Base-by-base conservation (phyloP, 805 yeast genomes). In the Starmerella apicola region DNA sequence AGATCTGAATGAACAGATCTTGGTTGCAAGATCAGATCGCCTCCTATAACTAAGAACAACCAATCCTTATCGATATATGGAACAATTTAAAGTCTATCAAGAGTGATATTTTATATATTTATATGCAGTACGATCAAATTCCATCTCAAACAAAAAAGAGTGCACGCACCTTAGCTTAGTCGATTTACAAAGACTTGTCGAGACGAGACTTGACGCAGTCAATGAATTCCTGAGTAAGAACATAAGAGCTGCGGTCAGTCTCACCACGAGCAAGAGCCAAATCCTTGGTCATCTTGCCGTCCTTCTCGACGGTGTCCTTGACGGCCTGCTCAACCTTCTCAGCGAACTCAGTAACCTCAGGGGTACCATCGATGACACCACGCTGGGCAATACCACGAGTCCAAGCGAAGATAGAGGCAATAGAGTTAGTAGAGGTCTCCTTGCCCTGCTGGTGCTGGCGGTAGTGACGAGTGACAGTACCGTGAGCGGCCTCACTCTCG, bases 401-500 rank as follows among this genome's bases (percentile, higher is more conserved):
- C 97, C 97, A 88, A 23, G 97, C 97, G 58, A 80, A 88, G 52
- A 88, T 88, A 12, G 95, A 85, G 3, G 97, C 97, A 62, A 88
- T 88, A 15, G 96, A 86, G 66, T 88, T 88, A 43, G 97, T 88
- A 5, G 95, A 83, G 16, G 97, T 88, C 66, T 86, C 96, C 62
- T 85, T 82, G 51, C 97, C 97, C 64, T 81, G 82, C 67, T 88
- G 96, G 64, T 83, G 84, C 65, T 79, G 91, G 68, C 96, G 81
- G 68, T 72, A 88, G 63, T 88, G 97, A 67, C 97, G 81, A 34
- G 96, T 88, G 53, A 88, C 97, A 12, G 97, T 88, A 42, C 97
- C 97, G 61, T 88, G 97, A n/a, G 97, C 97, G 44, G 97, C 97
- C 69, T 88, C 97, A 40, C 85, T 68, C 68, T 88, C 96, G 61